Evolutionary conservation across 345 rosid species (phyloP).

Genomic region (Gossypium arboreum): DNA sequence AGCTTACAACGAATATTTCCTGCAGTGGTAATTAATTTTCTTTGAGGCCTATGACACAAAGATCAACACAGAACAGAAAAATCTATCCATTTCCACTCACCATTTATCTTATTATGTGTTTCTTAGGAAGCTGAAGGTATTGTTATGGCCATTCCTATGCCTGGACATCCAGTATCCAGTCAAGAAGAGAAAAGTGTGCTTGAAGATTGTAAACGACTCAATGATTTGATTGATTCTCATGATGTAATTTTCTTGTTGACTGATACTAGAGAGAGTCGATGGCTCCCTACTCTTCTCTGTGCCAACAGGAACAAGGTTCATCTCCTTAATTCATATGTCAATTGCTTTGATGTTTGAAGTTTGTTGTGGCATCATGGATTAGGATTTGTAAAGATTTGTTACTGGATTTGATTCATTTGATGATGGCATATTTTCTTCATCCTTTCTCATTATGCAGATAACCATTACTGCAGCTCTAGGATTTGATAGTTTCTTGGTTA

Average conservation of each 20-base stretch:
- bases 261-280: constrained; percentile 97
- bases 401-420: neutral
- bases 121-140: constrained; percentile 70
- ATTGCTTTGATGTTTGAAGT: neutral
- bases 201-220: constrained; percentile 63
- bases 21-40: constrained; percentile 57
- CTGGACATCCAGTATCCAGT: constrained; percentile 27
- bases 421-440: neutral
- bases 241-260: constrained; percentile 91
- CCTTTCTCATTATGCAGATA: constrained; percentile 44
- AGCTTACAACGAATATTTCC: constrained; percentile 85
- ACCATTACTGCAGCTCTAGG: constrained; percentile 91
- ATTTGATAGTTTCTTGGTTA: constrained; percentile 92
- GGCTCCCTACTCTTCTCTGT: constrained; percentile 86
- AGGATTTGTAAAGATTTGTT: neutral
- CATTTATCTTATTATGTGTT: neutral
- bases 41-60: neutral
- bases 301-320: constrained; percentile 78
- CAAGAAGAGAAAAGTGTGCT: constrained; percentile 74
- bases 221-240: constrained; percentile 68
- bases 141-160: constrained; percentile 44
- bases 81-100: neutral
- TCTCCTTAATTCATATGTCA: constrained; percentile 11
- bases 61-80: neutral
- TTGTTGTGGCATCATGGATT: constrained; percentile 5